Evolutionary conservation across 2,329 filamentous ascomycete genomes (phyloP), one percentile per base, ranked within the genome.

Genomic region (Chaetomium strumarium): DNA sequence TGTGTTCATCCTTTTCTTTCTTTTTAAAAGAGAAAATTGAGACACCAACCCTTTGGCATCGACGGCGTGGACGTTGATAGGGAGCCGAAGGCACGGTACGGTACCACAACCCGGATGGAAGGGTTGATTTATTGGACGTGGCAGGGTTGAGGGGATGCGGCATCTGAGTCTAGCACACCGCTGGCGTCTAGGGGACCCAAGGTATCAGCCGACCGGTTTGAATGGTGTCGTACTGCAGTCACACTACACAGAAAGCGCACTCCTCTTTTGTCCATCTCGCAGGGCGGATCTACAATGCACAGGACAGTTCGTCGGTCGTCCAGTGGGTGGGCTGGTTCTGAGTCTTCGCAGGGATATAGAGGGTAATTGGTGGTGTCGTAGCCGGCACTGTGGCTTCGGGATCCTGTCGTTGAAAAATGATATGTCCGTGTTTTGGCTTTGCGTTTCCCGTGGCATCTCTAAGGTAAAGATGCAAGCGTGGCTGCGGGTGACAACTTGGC

Each of bases 381-480:
- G 33, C 37, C 46, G 24, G 33, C 36, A 48, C 46, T 39, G 45
- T 46, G 45, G 45, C 45, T 24, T 24, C 24, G 24, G 24, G 24
- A 24, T 24, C 24, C 24, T 24, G 24, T 4, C 7, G 24, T 24
- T 24, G 4, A 24, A 24, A 24, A 7, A 24, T 24, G 24, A 36
- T 13, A 19, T 48, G 17, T 16, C 16, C 16, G 6, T 45, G 33
- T 12, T 31, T n/a, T 38, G 40, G 11, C 33, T 16, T 38, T 13
- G 36, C 29, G 30, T 49, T 49, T 20, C 38, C 31, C 24, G 24
- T 24, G 24, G 24, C 24, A 4, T 24, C 24, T 24, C 24, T 24
- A 7, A 24, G 24, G n/a, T n/a, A n/a, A n/a, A n/a, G n/a, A n/a
- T n/a, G n/a, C 24, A 24, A 24, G 24, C n/a, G n/a, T 24, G 24